phyloP scores from a whole-genome alignment of 495 filamentous ascomycete genomes.

The Trichoderma reesei region DNA sequence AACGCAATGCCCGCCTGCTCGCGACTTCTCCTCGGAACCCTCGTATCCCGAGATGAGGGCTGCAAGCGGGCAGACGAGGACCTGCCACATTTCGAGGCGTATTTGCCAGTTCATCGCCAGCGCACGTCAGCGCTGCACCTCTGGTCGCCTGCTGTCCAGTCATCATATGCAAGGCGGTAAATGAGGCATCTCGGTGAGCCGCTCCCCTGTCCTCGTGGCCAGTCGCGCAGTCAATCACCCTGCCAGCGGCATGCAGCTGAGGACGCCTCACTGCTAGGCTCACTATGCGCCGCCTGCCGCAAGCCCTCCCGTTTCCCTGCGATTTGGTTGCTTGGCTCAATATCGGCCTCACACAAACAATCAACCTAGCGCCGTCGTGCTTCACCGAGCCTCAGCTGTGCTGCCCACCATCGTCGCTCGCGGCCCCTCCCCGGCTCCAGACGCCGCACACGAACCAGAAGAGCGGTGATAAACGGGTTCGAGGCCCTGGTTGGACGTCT shows the following conservation, averaged over 20 bases:
- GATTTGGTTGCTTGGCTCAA: neutral
- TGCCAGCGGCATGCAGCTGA: neutral
- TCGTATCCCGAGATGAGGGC: slow-evolving; percentile 1
- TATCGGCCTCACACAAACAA: neutral
- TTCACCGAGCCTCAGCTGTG: neutral
- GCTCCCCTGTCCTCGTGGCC: neutral
- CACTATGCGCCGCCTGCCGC: neutral
- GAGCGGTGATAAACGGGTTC: neutral
- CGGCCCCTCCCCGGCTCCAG: neutral
- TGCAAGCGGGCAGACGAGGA: neutral
- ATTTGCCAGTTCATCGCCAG: slow-evolving; percentile 6
- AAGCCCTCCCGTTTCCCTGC: neutral
- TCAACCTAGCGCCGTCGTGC: neutral
- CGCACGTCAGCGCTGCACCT: slow-evolving; percentile 7
- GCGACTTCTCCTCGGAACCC: neutral
- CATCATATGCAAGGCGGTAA: slow-evolving; percentile 1
- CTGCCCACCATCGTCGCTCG: neutral
- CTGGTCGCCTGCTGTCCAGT: neutral
- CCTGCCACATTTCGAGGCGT: slow-evolving; percentile 6
- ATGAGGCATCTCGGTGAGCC: slow-evolving; percentile 9
- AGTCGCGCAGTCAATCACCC: neutral
- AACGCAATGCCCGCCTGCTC: neutral
- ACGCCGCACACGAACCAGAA: neutral
- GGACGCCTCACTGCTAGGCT: neutral
- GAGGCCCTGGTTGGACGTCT: neutral